phyloP scores from a whole-genome alignment of 257 asterid species.

The Orobanche coerulescens region DNA sequence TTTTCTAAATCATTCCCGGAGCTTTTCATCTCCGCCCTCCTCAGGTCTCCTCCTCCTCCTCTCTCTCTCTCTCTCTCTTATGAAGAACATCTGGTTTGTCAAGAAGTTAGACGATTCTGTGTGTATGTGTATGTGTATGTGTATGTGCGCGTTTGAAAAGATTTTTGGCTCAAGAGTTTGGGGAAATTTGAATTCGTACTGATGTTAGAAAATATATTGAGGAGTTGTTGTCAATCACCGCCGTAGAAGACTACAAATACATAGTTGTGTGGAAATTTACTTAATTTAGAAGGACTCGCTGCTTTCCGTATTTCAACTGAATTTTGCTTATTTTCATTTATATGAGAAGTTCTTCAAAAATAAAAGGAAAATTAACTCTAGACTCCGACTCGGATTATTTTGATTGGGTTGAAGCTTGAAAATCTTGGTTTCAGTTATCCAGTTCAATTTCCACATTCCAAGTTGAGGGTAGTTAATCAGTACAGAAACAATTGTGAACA shows the following conservation, averaged over 20 bases:
- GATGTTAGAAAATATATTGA: background rate
- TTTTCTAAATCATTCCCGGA: slow-evolving; percentile 35
- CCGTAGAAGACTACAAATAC: background rate
- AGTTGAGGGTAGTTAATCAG: background rate
- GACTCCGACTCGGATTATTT: no score
- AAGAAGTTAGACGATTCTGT: background rate
- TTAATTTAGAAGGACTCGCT: background rate
- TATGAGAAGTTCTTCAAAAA: background rate
- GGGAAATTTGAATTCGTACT: background rate
- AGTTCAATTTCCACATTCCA: slow-evolving; percentile 4
- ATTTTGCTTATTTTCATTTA: background rate
- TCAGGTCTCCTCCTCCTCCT: slow-evolving; percentile 61
- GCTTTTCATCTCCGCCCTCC: slow-evolving; percentile 55
- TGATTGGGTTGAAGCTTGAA: background rate
- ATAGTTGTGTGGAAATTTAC: background rate
- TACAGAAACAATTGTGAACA: background rate
- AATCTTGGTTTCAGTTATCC: background rate
- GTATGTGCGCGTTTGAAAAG: no score
- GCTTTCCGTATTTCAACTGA: background rate
- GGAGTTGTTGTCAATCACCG: background rate
- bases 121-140: background rate
- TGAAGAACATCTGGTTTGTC: background rate
- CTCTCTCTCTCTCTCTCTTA: slow-evolving; percentile 3
- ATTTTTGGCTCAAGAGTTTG: background rate
- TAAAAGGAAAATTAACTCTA: background rate